Percentiles rank a stretch among this genome's conserved stretches.
Conservation (phyloP, 2,329 filamentous ascomycete species). For the Aureobasidium melanogenum region DNA sequence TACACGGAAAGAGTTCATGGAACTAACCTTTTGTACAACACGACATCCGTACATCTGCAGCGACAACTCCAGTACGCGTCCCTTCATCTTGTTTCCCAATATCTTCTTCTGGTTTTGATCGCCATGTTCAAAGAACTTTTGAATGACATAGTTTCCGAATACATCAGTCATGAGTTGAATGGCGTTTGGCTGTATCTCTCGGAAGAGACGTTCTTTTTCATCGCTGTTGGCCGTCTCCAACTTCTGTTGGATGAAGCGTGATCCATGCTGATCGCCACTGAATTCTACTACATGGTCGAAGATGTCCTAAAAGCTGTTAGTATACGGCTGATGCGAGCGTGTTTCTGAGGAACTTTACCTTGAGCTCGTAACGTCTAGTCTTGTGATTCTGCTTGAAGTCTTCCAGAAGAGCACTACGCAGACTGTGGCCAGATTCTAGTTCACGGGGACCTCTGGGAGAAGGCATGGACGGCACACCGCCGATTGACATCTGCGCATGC, state of each 20-base stretch:
- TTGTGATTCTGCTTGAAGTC: constrained; percentile 72
- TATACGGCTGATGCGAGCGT: background rate
- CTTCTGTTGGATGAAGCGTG: constrained; percentile 89
- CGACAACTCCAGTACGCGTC: constrained; percentile 70
- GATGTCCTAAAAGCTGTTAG: constrained; percentile 51
- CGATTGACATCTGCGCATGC: constrained; percentile 18
- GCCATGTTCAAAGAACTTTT: constrained; percentile 95
- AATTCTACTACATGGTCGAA: constrained; percentile 86
- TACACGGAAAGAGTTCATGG: too few relatives aligned
- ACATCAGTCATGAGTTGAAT: constrained; percentile 90
- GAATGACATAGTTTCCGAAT: constrained; percentile 97
- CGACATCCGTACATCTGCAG: constrained; percentile 88
- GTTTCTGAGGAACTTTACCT: constrained; percentile 36
- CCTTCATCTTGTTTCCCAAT: constrained; percentile 78
- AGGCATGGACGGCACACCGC: constrained; percentile 25
- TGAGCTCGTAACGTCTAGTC: constrained; percentile 68
- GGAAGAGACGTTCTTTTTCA: constrained; percentile 85
- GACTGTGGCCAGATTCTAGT: constrained; percentile 27
- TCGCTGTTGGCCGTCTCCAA: constrained; percentile 89
- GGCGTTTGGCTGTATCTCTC: constrained; percentile 75
- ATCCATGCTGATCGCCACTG: constrained; percentile 90
- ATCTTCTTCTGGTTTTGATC: constrained; percentile 88
- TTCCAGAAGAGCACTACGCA: constrained; percentile 65
- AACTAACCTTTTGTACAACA: constrained; percentile 78
- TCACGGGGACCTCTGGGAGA: constrained; percentile 8